Conservation (phyloP, 306 rosid species). For the Quillaja saponaria region DNA sequence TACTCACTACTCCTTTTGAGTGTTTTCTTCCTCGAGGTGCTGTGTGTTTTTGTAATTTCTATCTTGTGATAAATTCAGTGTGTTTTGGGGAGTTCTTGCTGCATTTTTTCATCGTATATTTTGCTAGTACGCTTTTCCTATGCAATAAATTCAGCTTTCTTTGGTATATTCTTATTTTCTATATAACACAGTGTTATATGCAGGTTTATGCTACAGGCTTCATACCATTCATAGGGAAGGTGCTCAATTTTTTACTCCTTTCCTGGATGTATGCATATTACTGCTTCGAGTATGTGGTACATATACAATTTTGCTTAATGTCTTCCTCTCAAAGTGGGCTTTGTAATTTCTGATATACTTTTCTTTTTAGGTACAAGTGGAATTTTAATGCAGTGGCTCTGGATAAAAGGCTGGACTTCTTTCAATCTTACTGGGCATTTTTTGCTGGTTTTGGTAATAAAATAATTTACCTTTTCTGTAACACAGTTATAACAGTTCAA, state of each 20-base stretch:
- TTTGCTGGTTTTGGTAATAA: conserved; percentile 89
- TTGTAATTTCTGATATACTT: conserved; percentile 23
- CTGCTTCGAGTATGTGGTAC: conserved; percentile 85
- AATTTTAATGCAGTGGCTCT: conserved; percentile 75
- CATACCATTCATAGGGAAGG: conserved; percentile 78
- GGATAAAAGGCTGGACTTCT: conserved; percentile 74
- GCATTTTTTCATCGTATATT: conserved; percentile 8
- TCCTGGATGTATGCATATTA: conserved; percentile 99
- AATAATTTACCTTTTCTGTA: conserved; percentile 20
- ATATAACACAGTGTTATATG: conserved; percentile 31
- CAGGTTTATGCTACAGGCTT: conserved; percentile 83
- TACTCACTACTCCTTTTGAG: conserved; percentile 72
- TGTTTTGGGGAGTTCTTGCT: background rate
- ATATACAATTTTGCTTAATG: conserved; percentile 22
- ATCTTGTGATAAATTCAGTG: too few relatives aligned
- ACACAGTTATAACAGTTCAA: too few relatives aligned
- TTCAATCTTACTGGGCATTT: conserved; percentile 90
- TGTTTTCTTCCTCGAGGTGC: conserved; percentile 84
- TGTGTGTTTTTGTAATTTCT: background rate
- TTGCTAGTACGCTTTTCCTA: conserved; percentile 23
- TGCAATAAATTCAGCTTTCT: conserved; percentile 15
- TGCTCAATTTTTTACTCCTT: conserved; percentile 71
- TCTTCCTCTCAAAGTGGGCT: conserved; percentile 22
- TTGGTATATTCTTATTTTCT: conserved; percentile 12
- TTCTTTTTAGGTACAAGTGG: conserved; percentile 81